Evolutionary conservation across 768 basidiomycete genomes (phyloP), one percentile per base, ranked within the genome.

Genomic region (Boletus coccyginus): DNA sequence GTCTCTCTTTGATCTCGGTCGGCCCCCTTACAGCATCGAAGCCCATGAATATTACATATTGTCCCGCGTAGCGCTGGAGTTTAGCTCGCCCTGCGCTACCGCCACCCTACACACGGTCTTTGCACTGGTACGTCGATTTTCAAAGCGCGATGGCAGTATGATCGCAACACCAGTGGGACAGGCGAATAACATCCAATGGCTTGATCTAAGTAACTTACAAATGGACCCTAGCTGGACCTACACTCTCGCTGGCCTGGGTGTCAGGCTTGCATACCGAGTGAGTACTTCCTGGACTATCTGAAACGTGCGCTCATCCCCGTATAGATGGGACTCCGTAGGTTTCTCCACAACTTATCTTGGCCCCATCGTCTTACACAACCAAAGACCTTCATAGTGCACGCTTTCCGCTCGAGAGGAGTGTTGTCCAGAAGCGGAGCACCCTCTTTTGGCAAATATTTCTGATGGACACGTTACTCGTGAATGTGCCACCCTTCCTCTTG

Each of bases 371-470:
- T 35, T 56, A 17, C 50, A 35, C 12, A 16, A 14, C 31, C 10
- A 13, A 16, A 89, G 86, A 88, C 65, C 71, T 87, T 36, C 79
- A 85, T 53, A 78, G 82, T 48, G 71, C 75, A 7, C 76, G 84
- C 29, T 90, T 87, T 83, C 78, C 82, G 31, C 73, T 90, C 7
- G 73, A 77, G 17, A 73, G 77, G 29, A 68, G 71, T 21, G 67
- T 74, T 40, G 66, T 73, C 17, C 74, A 83, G 55, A 73, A 76
- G 52, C 81, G 88, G 17, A 78, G 75, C 51, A 74, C 74, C 21
- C 71, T 86, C 12, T 89, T 88, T 64, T 91, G 87, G 86, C 81
- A 85, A 46, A 66, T 89, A n/a, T 88, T 86, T 62, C 61, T 74
- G 27, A 65, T 81, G 31, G 88, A 90, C 62, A 83, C 84, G 0